These are phyloP conservation scores for Apiospora aurea DNA, from an alignment of 2,329 filamentous ascomycete genomes.

Conservation along the genomic window DNA sequence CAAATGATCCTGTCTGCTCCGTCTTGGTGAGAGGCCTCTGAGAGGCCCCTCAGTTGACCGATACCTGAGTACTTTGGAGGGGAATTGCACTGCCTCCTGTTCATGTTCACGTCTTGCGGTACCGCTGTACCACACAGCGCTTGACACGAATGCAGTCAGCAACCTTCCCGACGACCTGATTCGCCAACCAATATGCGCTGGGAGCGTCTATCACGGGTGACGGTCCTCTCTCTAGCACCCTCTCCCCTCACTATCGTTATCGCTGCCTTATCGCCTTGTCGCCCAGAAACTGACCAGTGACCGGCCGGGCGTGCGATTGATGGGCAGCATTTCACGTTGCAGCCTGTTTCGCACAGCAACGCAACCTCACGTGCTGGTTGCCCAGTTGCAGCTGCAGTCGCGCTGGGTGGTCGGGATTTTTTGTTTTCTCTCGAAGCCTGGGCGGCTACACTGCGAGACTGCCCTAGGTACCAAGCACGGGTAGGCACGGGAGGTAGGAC, in stretches of 20 bases:
- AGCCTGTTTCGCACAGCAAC: slow-evolving; percentile 20
- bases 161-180: not conserved
- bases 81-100: not conserved
- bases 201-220: slow-evolving; percentile 10
- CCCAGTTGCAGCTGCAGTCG: not conserved
- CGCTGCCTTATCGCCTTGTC: slow-evolving; percentile 3
- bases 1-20: not conserved
- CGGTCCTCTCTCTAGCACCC: not conserved
- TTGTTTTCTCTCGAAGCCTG: slow-evolving; percentile 5
- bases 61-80: not conserved
- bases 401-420: not conserved
- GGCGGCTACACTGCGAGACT: not conserved
- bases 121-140: slow-evolving; percentile 17
- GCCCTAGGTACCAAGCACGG: not conserved
- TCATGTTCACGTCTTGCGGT: not conserved
- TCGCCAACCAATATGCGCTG: slow-evolving; percentile 5
- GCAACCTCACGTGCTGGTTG: slow-evolving; percentile 17
- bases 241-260: slow-evolving; percentile 1
- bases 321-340: not conserved
- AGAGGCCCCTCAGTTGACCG: not conserved
- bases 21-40: slow-evolving; percentile 2
- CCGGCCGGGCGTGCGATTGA: not conserved
- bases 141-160: slow-evolving; percentile 18
- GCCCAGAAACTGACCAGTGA: not conserved
- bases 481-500: not conserved